Evolutionary conservation across 192 early-diverging fungal genomes (phyloP), one percentile per base, ranked within the genome.

Genomic region (Spinellus fusiger): DNA sequence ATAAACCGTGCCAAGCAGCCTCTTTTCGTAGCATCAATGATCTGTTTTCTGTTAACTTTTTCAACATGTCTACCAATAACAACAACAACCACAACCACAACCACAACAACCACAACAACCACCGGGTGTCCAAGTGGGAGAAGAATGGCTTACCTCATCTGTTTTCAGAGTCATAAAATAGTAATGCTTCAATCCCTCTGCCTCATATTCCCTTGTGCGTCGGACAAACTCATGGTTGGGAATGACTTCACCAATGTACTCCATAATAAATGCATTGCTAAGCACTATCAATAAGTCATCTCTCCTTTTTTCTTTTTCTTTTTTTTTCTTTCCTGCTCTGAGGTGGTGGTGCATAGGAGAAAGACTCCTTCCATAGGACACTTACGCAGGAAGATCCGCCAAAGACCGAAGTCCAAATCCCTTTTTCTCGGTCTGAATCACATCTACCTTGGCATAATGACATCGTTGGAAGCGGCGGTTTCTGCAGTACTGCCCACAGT

Each of bases 201-300:
- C 56, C 53, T 84, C 85, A 64, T 99, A 97, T 47, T 89, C 89
- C 27, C 77, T 78, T 10, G 87, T 87, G 12, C 97, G 81, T 66
- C 92, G 90, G 49, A 87, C 68, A 65, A 97, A 97, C 63, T 88
- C 85, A 16, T 73, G 49, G n/a, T 83, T 76, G 5, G 93, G 75
- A 28, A 99, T 85, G 0, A 99, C 88, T 69, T 99, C 97, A 28
- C 97, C 97, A 61, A 92, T 85, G 73, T 99, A 99, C 70, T 99
- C 97, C 76, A 97, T 93, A 44, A 99, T 88, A 76, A 99, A 98
- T 13, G 79, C 67, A 48, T 87, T 88, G n/a, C 90, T 90, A 61
- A 18, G 52, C 0, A 48, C 6, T 23, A 13, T 20, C 31, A 49
- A 33, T 47, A 10, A 23, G 22, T 16, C 48, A 29, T 4, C 10